A percentile compares a stretch with the other conserved stretches of the same genome.
These are phyloP conservation scores for Penicillium digitatum DNA, from an alignment of 2,329 filamentous ascomycete species.

Conservation along the genomic window DNA sequence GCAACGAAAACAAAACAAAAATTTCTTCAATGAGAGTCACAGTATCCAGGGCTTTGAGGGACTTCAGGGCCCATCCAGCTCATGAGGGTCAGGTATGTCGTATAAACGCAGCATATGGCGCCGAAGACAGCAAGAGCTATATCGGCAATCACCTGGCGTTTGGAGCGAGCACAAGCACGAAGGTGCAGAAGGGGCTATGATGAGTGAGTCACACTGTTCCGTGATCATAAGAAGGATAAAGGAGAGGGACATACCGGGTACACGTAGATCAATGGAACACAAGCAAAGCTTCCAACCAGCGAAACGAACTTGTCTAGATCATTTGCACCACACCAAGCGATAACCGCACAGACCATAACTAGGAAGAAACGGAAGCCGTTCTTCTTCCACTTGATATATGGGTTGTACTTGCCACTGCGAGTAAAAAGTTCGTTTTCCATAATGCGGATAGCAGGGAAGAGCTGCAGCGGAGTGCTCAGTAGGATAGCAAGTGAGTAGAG, in stretches of 20 bases:
- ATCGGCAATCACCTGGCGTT: slow-evolving; percentile 66
- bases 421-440: slow-evolving; percentile 93
- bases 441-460: slow-evolving; percentile 96
- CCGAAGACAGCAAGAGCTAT: slow-evolving; percentile 77
- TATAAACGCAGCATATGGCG: slow-evolving; percentile 83
- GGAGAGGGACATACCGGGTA: slow-evolving; percentile 71
- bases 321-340: slow-evolving; percentile 89
- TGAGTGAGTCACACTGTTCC: neutral
- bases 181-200: slow-evolving; percentile 82
- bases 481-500: slow-evolving; percentile 98
- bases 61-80: slow-evolving; percentile 69
- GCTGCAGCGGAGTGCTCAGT: slow-evolving; percentile 88
- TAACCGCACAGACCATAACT: slow-evolving; percentile 76
- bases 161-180: slow-evolving; percentile 68
- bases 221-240: neutral
- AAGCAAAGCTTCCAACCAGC: slow-evolving; percentile 94
- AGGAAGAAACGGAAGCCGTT: slow-evolving; percentile 93
- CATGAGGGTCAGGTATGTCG: slow-evolving; percentile 76
- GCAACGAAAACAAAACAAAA: slow-evolving; percentile 4
- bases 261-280: slow-evolving; percentile 93
- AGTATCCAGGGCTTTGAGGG: slow-evolving; percentile 59
- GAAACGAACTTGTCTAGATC: slow-evolving; percentile 97
- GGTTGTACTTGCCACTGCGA: slow-evolving; percentile 93
- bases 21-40: slow-evolving; percentile 44
- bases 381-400: slow-evolving; percentile 99